Base-by-base conservation (phyloP, 75 land plant genomes). In the Larix kaempferi region DNA sequence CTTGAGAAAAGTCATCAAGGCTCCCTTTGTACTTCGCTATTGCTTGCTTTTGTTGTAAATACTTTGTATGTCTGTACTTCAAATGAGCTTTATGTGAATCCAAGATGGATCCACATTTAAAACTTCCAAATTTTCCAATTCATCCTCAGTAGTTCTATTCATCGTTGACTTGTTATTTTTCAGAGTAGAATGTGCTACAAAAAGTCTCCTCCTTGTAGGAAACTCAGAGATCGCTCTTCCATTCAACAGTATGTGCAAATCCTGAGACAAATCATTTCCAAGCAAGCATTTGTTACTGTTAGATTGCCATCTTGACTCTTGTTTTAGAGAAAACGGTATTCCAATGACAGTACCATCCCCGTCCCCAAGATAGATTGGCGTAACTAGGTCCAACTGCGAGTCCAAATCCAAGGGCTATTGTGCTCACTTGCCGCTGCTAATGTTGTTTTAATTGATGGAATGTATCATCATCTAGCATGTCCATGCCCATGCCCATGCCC, bases 11-110 rank as follows among this genome's bases (percentile, higher is more conserved):
- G 56, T 89, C 83, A 54, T 92, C 91, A n/a, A 96, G 89, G 71
- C 99, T 84, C 56, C 95, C 99, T 81, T 96, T 98, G 84, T 87
- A 77, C 74, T 89, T 88, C 64, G 90, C 98, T 75, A 96, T 82
- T 56, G 82, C 85, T 44, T 59, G 44, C 49, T 88, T 92, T 71
- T 81, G 86, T 29, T 90, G 88, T 49, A 78, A 23, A 78, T 89
- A 96, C 75, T 79, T 88, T 16, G 27, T 76, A 66, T 82, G 57
- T 83, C 98, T 89, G 71, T 88, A 89, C 16, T 52, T 74, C 12
- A 96, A 86, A 82, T 96, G 99, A 78, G 86, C 85, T 83, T 85
- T 82, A 80, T 80, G 93, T 44, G 90, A 67, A 79, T 78, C 74
- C 76, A 96, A 79, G 37, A 74, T 64, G 95, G 95, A 82, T 96